Base-by-base conservation (phyloP, 169 alveolate species). In the Plasmodium adleri region DNA sequence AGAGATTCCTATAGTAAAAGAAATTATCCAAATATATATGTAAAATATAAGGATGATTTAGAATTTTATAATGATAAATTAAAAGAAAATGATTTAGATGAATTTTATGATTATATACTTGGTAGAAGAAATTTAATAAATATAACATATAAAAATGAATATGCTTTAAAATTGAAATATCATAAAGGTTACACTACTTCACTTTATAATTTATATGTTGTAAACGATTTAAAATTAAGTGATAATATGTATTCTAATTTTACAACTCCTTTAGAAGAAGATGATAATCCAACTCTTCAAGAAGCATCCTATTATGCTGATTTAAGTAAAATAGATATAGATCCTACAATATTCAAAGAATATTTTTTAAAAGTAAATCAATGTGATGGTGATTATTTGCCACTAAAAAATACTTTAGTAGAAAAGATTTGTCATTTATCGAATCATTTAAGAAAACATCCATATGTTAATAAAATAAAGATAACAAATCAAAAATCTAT, bases 331-430 rank as follows among this genome's bases (percentile, higher is more conserved):
- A 32, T 80, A 60, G 90, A 80, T 68, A 60, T 80, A 1, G 73
- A 68, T 28, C 90, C 90, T 15, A 39, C 54, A 2, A 32, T 80
- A 52, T 80, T 80, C 49, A 80, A 80, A 80, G 90, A 80, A 26
- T 80, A 39, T 67, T 80, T 67, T 71, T 24, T 80, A 68, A 80
- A 59, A 43, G 17, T 20, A 3, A 68, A 67, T 66, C 15, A 62
- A 67, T 80, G 90, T 80, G 26, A 80, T 66, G 80, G 90, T 20
- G 80, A 80, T 54, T 80, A 67, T 59, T 80, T 80, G 68, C 83
- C 90, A 15, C 45, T 68, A n/a, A 68, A 58, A 67, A 80, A 80
- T 80, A 66, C 66, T 2, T 4, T 80, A 7, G 63, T 80, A 43
- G 90, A 80, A 67, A 80, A 54, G 39, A 68, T 80, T 50, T 80